Evolutionary conservation across 768 basidiomycete genomes (phyloP).

Genomic region (Suillus bovinus): DNA sequence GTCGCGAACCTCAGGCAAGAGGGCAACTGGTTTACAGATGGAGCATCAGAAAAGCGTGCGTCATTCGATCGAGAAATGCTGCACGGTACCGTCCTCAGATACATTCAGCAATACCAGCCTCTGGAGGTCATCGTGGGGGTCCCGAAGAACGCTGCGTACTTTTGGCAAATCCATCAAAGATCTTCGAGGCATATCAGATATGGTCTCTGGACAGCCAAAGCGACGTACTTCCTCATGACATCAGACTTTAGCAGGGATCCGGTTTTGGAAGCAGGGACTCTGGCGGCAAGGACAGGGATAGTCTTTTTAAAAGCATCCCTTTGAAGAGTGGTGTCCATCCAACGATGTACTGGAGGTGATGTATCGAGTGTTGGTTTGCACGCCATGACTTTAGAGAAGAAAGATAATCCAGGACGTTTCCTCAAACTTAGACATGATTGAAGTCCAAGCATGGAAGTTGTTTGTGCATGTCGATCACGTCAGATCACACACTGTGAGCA

Average conservation of each 20-base stretch:
- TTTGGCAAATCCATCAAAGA: conserved; percentile 68
- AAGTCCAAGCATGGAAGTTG: conserved; percentile 13
- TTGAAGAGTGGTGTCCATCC: conserved; percentile 57
- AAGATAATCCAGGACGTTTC: not conserved
- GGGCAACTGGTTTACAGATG: conserved; percentile 62
- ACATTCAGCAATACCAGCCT: conserved; percentile 71
- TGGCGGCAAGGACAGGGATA: conserved; percentile 67
- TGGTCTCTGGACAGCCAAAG: conserved; percentile 4
- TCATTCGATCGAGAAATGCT: not conserved
- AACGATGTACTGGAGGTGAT: conserved; percentile 50
- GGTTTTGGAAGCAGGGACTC: conserved; percentile 58
- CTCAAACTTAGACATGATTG: conserved; percentile 7
- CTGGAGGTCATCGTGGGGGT: conserved; percentile 47
- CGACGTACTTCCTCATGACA: conserved; percentile 57
- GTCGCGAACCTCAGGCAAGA: conserved; percentile 53
- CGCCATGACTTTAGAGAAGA: conserved; percentile 32
- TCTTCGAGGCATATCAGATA: conserved; percentile 38
- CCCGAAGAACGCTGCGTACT: conserved; percentile 56
- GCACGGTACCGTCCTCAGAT: conserved; percentile 51
- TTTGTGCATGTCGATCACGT: conserved; percentile 2
- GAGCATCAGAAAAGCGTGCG: conserved; percentile 15
- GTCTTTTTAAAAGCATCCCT: conserved; percentile 62
- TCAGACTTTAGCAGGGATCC: conserved; percentile 56
- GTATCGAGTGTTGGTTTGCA: conserved; percentile 39
- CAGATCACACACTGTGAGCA: too few relatives aligned